A percentile compares a stretch with the other conserved stretches of the same genome.
Evolutionary conservation across 2,329 filamentous ascomycete species (phyloP).

Genomic region (Venturia oleaginea): DNA sequence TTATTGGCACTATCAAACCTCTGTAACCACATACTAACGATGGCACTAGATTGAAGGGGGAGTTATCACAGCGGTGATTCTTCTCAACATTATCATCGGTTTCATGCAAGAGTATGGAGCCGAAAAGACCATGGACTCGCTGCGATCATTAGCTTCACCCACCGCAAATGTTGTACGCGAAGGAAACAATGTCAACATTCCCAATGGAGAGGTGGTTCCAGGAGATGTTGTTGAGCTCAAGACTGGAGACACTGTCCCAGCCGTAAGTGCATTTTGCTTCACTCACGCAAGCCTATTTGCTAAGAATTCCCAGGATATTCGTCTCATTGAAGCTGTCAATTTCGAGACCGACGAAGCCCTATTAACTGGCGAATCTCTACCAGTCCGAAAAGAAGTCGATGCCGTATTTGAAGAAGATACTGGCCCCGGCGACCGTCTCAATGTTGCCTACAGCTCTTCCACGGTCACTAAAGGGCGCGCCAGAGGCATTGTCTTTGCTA

Average conservation of each 20-base stretch:
- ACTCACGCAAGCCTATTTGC: neutral
- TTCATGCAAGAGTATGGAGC: slow-evolving; percentile 38
- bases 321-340: slow-evolving; percentile 58
- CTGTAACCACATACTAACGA: neutral
- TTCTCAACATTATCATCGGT: slow-evolving; percentile 60
- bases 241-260: slow-evolving; percentile 20
- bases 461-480: slow-evolving; percentile 64
- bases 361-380: slow-evolving; percentile 64
- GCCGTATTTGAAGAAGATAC: slow-evolving; percentile 34
- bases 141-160: slow-evolving; percentile 31
- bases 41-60: slow-evolving; percentile 50
- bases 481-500: slow-evolving; percentile 58
- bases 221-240: slow-evolving; percentile 27
- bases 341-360: slow-evolving; percentile 67
- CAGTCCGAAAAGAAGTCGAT: slow-evolving; percentile 52
- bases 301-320: slow-evolving; percentile 23
- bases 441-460: slow-evolving; percentile 62
- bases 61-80: slow-evolving; percentile 55
- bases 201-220: slow-evolving; percentile 29
- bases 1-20: neutral
- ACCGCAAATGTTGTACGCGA: slow-evolving; percentile 30
- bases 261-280: neutral
- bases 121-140: slow-evolving; percentile 34
- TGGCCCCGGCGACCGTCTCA: slow-evolving; percentile 52
- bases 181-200: slow-evolving; percentile 28